Base-by-base conservation (phyloP, 2,329 filamentous ascomycete genomes). In the Epichloe amarillans region DNA sequence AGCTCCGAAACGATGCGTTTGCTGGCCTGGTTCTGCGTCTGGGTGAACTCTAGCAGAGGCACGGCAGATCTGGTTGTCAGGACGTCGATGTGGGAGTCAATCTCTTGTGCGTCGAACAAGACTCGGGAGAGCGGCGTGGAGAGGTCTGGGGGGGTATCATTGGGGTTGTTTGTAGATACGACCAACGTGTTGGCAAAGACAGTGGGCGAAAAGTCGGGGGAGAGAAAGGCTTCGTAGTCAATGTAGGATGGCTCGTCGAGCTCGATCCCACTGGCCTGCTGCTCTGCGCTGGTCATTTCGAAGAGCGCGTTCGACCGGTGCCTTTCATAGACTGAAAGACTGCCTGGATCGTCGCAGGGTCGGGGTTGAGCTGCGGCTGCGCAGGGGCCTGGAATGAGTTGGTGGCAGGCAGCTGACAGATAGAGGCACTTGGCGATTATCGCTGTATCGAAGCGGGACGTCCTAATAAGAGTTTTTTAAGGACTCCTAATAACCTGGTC, bases 101-200 rank as follows among this genome's bases (percentile, higher is more conserved):
- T 85, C 68, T 97, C 93, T 64, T 97, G 93, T 3, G 93, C 84
- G 68, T 98, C 93, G 69, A 98, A 98, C 6, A 97, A 81, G 5
- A 96, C 90, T 50, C 88, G 82, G 5, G 90, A 95, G 46, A 98
- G 77, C 3, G 93, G 91, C 15, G 93, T 97, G 5, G 89, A 91
- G 52, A 98, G 84, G 66, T 98, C 93, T 60, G 97, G 79, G 6
- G 6, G 88, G 2, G 84, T 84, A 69, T 97, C 93, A 58, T 84
- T 87, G 52, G 88, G 77, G 69, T 96, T 95, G 73, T 97, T 97
- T 50, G 91, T 97, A 39, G 83, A 77, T 52, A 90, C 81, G 46
- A 97, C 86, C 53, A 98, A 82, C 26, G 80, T 80, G 66, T 97
- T 96, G 60, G 93, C 91, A 63, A 97, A 96, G 15, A 77, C 70